A percentile compares a stretch with the other conserved stretches of the same genome.
Conservation (phyloP, 306 rosid species). For the Mucuna pruriens region DNA sequence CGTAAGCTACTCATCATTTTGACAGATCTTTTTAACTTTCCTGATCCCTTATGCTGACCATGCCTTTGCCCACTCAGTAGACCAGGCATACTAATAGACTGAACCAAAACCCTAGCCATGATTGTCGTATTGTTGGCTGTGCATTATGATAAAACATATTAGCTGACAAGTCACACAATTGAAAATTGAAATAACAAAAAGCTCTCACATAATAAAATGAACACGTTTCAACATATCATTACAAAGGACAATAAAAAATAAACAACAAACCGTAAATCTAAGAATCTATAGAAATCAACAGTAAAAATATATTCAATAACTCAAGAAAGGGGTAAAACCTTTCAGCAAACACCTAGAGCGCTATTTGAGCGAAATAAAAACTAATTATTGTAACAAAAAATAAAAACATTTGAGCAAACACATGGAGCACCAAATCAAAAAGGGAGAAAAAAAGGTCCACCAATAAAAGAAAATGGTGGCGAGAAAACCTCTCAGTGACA, state of each 20-base stretch:
- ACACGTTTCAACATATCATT: background rate
- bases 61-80: conserved; percentile 54
- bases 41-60: conserved; percentile 61
- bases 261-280: background rate
- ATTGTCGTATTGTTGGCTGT: conserved; percentile 41
- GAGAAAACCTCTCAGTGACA: background rate
- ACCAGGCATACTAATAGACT: conserved; percentile 73
- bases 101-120: conserved; percentile 88
- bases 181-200: background rate
- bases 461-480: background rate
- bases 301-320: background rate
- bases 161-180: conserved; percentile 14
- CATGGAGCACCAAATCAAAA: background rate
- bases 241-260: background rate
- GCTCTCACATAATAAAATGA: conserved; percentile 4
- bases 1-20: conserved; percentile 61
- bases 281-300: background rate
- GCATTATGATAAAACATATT: background rate
- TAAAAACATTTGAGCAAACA: background rate
- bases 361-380: too few species aligned
- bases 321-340: background rate
- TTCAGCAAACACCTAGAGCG: background rate
- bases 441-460: background rate
- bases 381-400: too few species aligned
- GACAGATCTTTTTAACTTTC: conserved; percentile 52